These are phyloP conservation scores for Boletus rex-veris DNA, from an alignment of 768 basidiomycete genomes.

Conservation along the genomic window DNA sequence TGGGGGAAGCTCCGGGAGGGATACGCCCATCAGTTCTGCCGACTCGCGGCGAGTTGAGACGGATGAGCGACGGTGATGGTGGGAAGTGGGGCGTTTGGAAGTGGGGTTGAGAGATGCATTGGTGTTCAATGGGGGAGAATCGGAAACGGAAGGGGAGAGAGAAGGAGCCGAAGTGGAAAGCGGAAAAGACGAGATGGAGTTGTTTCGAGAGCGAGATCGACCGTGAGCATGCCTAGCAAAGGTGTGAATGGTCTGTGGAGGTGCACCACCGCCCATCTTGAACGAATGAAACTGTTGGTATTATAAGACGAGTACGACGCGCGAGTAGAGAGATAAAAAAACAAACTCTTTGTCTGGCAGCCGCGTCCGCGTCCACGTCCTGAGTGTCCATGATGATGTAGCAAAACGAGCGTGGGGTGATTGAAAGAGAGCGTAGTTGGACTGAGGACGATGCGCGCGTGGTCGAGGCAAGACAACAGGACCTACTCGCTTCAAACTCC, in stretches of 20 bases:
- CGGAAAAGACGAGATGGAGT: slow-evolving; percentile 38
- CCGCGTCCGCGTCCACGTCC: slow-evolving; percentile 34
- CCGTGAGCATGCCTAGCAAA: slow-evolving; percentile 33
- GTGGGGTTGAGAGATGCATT: slow-evolving; percentile 13
- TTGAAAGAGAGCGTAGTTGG: slow-evolving; percentile 8
- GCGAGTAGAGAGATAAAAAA: neutral
- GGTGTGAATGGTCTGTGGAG: slow-evolving; percentile 37
- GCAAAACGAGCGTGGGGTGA: slow-evolving; percentile 18
- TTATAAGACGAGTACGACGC: neutral
- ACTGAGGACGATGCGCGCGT: neutral
- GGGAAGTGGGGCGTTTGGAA: slow-evolving; percentile 63
- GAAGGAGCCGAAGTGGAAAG: slow-evolving; percentile 22
- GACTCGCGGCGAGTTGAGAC: slow-evolving; percentile 89
- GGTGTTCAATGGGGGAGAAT: slow-evolving; percentile 27
- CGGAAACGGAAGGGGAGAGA: slow-evolving; percentile 37
- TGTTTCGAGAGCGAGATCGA: slow-evolving; percentile 66
- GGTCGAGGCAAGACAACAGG: no score
- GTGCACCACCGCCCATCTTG: slow-evolving; percentile 51
- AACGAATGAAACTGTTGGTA: slow-evolving; percentile 63
- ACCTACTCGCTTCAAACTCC: slow-evolving; percentile 21
- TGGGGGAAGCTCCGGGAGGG: slow-evolving; percentile 62
- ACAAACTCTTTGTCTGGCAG: slow-evolving; percentile 43
- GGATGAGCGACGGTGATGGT: slow-evolving; percentile 81
- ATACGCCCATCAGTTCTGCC: slow-evolving; percentile 85
- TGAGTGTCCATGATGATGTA: slow-evolving; percentile 3